Evolutionary conservation across 2,329 filamentous ascomycete genomes (phyloP), one percentile per base, ranked within the genome.

Genomic region (Fusarium nurragi): DNA sequence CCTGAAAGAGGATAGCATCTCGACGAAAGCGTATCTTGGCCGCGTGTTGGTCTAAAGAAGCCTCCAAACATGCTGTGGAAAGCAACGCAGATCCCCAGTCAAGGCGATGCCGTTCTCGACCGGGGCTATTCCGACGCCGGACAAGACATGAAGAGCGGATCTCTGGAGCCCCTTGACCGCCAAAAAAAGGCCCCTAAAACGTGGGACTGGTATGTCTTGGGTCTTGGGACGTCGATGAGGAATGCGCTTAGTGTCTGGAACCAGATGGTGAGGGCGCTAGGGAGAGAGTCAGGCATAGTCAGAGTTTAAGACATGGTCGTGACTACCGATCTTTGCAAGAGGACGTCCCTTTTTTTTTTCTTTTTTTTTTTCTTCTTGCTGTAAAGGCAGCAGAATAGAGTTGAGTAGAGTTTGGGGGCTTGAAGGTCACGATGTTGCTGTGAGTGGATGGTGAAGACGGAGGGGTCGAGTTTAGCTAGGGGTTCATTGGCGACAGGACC

Each of bases 141-240:
- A 65, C 49, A 34, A 50, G 50, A 48, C 46, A 48, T 51, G 43
- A 22, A 34, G 40, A 48, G 19, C 28, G 22, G 16, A 3, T 25
- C 8, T 37, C n/a, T n/a, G 9, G 54, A 34, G 59, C 25, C 37
- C 49, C 46, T 39, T 32, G 54, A 30, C n/a, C 61, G 62, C 56
- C 61, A 49, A 55, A 52, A 34, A 23, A 52, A 34, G 21, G 19
- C 25, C 56, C 43, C 26, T 49, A 65, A 48, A 67, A 65, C 64
- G 64, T 67, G 60, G 64, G n/a, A 46, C 28, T 67, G 64, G 40
- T 43, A 54, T 67, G 64, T 61, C 64, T 65, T 54, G 51, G 50
- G 64, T 61, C 64, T 65, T 54, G 51, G 50, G 46, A 41, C 40
- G 32, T 32, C 23, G 28, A 36, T 6, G 12, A 67, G 64, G 64